phyloP scores from a whole-genome alignment of 108 stramenopile genomes.

The Stephanodiscus minutulus region DNA sequence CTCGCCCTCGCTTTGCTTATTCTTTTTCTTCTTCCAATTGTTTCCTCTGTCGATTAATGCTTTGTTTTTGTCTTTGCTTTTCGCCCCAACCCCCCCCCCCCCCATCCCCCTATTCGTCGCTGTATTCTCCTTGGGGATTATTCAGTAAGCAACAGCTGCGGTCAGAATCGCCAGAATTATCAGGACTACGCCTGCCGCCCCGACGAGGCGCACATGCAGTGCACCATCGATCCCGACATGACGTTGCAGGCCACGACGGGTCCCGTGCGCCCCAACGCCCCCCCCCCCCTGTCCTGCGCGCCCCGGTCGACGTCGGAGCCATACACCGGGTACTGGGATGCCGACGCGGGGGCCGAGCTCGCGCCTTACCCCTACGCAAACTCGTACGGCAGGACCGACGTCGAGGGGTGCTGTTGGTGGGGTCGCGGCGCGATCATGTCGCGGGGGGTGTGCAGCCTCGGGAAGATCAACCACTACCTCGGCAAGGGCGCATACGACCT shows the following conservation, averaged over 20 bases:
- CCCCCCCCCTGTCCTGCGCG: constrained; percentile 42
- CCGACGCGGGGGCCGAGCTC: constrained; percentile 17
- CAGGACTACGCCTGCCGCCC: constrained; percentile 33
- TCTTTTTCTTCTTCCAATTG: too few species aligned
- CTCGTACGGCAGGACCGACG: constrained; percentile 43
- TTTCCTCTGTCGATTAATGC: too few species aligned
- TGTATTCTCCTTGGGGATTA: too few species aligned
- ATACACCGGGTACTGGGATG: constrained; percentile 51
- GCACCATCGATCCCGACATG: constrained; percentile 42
- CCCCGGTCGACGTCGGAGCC: constrained; percentile 28
- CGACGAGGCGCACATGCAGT: constrained; percentile 48
- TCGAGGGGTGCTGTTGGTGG: constrained; percentile 59
- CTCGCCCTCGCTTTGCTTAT: too few species aligned
- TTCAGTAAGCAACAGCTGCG: constrained; percentile 49
- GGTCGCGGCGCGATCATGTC: constrained; percentile 55
- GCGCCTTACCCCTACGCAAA: constrained; percentile 34
- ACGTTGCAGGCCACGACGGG: constrained; percentile 36
- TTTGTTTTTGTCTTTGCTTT: too few species aligned
- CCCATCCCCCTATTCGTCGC: too few species aligned
- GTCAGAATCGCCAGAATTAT: constrained; percentile 44
- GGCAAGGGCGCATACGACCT: constrained; percentile 28
- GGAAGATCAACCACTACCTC: constrained; percentile 57
- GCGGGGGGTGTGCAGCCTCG: constrained; percentile 47
- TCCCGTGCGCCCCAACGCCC: constrained; percentile 33
- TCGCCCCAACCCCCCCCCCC: too few species aligned